These are phyloP conservation scores for Clarireedia sp. DNA, from an alignment of 2,329 filamentous ascomycete species.

Conservation along the genomic window DNA sequence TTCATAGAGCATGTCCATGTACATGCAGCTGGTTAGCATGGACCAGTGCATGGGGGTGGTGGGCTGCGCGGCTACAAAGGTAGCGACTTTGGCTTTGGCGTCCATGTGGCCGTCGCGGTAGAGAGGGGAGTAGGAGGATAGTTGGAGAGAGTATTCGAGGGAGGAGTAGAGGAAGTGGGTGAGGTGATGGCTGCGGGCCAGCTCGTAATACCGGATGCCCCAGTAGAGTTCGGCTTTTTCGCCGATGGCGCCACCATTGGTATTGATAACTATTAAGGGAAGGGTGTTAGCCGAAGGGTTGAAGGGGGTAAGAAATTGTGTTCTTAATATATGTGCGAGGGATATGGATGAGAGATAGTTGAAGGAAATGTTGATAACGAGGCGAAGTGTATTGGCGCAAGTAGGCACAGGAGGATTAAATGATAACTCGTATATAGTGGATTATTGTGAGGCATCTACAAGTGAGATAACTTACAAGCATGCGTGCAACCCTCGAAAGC, in stretches of 20 bases:
- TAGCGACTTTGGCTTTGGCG: conserved; percentile 30
- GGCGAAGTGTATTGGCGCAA: neutral
- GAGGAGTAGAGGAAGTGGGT: conserved; percentile 31
- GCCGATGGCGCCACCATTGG: conserved; percentile 34
- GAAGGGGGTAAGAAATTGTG: too few relatives aligned
- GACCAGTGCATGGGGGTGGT: conserved; percentile 17
- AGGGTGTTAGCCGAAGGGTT: neutral
- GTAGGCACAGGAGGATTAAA: too few relatives aligned
- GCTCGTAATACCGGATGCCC: conserved; percentile 31
- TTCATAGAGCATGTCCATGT: conserved; percentile 27
- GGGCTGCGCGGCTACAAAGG: conserved; percentile 18
- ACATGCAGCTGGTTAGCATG: conserved; percentile 28
- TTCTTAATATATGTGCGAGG: too few relatives aligned
- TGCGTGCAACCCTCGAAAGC: conserved; percentile 30
- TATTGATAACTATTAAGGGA: conserved; percentile 29
- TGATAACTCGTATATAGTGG: too few relatives aligned
- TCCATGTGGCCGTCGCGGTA: conserved; percentile 35
- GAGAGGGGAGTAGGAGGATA: conserved; percentile 30
- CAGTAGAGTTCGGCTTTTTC: conserved; percentile 31
- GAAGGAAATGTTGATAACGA: too few relatives aligned
- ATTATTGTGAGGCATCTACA: too few relatives aligned
- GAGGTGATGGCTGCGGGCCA: conserved; percentile 21
- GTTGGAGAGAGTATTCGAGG: conserved; percentile 33
- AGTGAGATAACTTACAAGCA: conserved; percentile 21
- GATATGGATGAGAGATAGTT: neutral